Conservation (phyloP, 257 asterid genomes). For the Phtheirospermum japonicum region DNA sequence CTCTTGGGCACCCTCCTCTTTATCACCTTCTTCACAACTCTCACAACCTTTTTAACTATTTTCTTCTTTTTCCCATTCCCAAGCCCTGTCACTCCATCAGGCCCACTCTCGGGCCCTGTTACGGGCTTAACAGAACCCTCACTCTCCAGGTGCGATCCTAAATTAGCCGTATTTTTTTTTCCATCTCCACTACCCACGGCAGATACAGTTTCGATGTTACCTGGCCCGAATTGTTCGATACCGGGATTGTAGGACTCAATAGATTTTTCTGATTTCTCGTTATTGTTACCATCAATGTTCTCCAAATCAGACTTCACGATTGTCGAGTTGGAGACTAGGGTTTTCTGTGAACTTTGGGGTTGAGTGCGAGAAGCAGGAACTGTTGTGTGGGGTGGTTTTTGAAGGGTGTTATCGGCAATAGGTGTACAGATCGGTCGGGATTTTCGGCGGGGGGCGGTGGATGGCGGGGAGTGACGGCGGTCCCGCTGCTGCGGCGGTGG, state of each 20-base stretch:
- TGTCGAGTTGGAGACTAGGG: constrained; percentile 28
- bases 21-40: constrained; percentile 55
- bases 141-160: constrained; percentile 13
- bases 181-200: constrained; percentile 14
- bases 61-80: constrained; percentile 41
- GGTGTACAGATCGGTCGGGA: constrained; percentile 2
- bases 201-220: constrained; percentile 14
- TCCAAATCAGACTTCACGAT: constrained; percentile 10
- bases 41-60: constrained; percentile 49
- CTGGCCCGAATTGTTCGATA: constrained; percentile 20
- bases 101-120: too few relatives aligned
- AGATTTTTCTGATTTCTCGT: constrained; percentile 10
- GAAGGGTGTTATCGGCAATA: too few relatives aligned
- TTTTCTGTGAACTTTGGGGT: constrained; percentile 19
- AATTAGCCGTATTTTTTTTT: background rate
- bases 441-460: constrained; percentile 16
- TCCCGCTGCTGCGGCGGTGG: too few relatives aligned
- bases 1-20: constrained; percentile 63
- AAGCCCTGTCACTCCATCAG: constrained; percentile 29
- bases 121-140: constrained; percentile 25
- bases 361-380: constrained; percentile 17
- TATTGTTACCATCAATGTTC: background rate
- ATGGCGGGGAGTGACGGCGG: constrained; percentile 9
- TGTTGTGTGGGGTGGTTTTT: background rate
- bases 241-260: background rate